A percentile compares a stretch with the other conserved stretches of the same genome.
Evolutionary conservation across 257 asterid species (phyloP).

Genomic region (Solanum virginianum): DNA sequence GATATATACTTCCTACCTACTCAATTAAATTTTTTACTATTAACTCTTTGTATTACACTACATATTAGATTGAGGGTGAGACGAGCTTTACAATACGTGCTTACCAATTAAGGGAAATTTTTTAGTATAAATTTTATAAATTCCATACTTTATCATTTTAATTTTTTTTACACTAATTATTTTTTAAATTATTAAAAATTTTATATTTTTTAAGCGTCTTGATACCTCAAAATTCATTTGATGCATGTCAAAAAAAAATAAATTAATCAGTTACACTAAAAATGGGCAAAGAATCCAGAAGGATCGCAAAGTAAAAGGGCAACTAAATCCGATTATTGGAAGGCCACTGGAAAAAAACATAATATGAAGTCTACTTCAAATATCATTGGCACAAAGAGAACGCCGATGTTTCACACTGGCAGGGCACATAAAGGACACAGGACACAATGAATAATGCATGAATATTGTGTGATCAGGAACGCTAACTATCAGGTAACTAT

Average conservation of each 20-base stretch:
- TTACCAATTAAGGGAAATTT: too few species aligned
- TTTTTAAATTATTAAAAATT: too few species aligned
- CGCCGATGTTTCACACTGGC: slow-evolving; percentile 73
- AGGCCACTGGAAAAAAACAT: slow-evolving; percentile 90
- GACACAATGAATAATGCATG: slow-evolving; percentile 96
- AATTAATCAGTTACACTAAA: too few species aligned
- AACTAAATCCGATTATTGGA: slow-evolving; percentile 74
- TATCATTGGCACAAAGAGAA: slow-evolving; percentile 70
- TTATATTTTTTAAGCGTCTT: too few species aligned
- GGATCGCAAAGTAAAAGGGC: slow-evolving; percentile 88
- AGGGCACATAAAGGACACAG: slow-evolving; percentile 86
- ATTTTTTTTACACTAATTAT: too few species aligned
- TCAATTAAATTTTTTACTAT: background rate
- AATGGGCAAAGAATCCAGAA: slow-evolving; percentile 14
- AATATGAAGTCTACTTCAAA: slow-evolving; percentile 45
- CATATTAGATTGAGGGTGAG: background rate
- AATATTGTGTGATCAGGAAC: slow-evolving; percentile 44
- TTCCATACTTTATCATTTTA: too few species aligned
- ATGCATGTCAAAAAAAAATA: too few species aligned
- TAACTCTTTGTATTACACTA: background rate
- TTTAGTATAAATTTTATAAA: too few species aligned
- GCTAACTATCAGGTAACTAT: slow-evolving; percentile 19
- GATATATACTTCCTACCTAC: background rate
- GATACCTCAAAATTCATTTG: too few species aligned
- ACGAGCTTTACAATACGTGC: background rate